Conservation (phyloP, 805 yeast species). For the Kluyveromyces lactis region DNA sequence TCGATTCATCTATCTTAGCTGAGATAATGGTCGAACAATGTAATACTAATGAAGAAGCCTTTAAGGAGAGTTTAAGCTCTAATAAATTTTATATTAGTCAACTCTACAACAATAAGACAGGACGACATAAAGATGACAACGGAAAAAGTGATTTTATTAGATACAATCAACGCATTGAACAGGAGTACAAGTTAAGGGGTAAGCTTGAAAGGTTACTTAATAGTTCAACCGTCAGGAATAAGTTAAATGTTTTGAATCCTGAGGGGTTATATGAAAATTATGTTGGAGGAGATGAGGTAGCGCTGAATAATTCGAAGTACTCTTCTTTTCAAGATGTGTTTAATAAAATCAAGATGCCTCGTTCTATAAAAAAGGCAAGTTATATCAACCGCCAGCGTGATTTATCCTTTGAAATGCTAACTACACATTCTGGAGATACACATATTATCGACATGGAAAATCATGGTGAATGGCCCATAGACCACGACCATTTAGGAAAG, state of each 20-base stretch:
- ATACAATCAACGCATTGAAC: conserved; percentile 29
- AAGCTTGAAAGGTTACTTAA: conserved; percentile 17
- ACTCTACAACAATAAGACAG: conserved; percentile 10
- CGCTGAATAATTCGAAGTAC: neutral
- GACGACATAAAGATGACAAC: conserved; percentile 1
- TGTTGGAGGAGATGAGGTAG: conserved; percentile 12
- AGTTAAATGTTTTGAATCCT: conserved; percentile 14
- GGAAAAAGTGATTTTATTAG: conserved; percentile 25
- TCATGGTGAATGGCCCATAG: conserved; percentile 5
- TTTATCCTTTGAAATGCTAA: neutral
- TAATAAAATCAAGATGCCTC: neutral
- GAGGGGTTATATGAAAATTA: conserved; percentile 12
- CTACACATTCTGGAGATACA: conserved; percentile 5
- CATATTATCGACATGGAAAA: conserved; percentile 9
- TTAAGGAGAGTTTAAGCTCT: conserved; percentile 13
- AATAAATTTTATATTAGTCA: conserved; percentile 19
- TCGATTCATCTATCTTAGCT: conserved; percentile 6
- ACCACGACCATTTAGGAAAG: neutral
- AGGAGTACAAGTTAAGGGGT: conserved; percentile 26
- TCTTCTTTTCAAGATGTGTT: neutral
- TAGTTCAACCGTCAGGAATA: conserved; percentile 9
- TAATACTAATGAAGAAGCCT: conserved; percentile 12
- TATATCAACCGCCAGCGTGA: neutral
- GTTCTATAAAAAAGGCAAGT: neutral
- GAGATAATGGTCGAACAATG: conserved; percentile 13